Conservation (phyloP, 169 alveolate species). For the Plasmodium relictum region DNA sequence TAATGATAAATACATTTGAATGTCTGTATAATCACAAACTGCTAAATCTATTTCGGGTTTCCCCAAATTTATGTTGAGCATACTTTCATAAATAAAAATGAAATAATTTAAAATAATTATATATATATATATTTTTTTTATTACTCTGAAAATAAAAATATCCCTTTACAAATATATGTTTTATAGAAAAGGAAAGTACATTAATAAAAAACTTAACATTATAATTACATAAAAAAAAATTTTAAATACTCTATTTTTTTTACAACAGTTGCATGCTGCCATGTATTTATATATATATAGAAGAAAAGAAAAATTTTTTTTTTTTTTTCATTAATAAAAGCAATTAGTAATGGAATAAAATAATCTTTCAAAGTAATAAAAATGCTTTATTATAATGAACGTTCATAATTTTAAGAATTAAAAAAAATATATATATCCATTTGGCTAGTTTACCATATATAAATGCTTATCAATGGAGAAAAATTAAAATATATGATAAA, state of each 20-base stretch:
- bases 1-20: slow-evolving; percentile 53
- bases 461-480: not conserved
- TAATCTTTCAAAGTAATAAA: slow-evolving; percentile 9
- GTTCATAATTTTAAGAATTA: slow-evolving; percentile 25
- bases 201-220: no score
- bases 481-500: no score
- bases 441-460: slow-evolving; percentile 6
- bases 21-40: slow-evolving; percentile 64
- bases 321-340: not conserved
- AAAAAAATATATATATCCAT: not conserved
- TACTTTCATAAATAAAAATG: not conserved
- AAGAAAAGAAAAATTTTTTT: not conserved
- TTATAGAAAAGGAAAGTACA: no score
- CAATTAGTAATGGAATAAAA: not conserved
- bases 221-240: no score
- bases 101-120: not conserved
- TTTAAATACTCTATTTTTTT: no score
- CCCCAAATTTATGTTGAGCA: slow-evolving; percentile 49
- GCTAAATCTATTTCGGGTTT: slow-evolving; percentile 49
- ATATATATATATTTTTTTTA: not conserved
- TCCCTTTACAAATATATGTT: no score
- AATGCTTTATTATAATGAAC: slow-evolving; percentile 26
- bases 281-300: no score
- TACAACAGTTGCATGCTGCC: no score
- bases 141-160: no score